phyloP scores from a whole-genome alignment of 176 grass and related monocot genomes.

The Saccharum officinarum region DNA sequence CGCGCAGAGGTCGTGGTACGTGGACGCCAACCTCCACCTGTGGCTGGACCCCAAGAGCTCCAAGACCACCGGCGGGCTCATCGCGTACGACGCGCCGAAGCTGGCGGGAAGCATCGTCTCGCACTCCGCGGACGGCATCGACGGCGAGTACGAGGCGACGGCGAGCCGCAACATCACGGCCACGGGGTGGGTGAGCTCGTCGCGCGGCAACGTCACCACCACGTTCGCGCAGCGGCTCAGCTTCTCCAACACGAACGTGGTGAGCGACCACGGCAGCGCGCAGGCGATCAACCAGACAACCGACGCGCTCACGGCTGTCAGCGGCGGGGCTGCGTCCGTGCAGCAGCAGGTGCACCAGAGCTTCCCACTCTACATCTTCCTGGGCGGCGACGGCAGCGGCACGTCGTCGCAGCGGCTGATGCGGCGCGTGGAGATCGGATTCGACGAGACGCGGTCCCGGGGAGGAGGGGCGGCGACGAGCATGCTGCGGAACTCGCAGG shows the following conservation, averaged over 20 bases:
- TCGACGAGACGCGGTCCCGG: constrained; percentile 46
- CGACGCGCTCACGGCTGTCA: constrained; percentile 38
- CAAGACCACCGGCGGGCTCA: constrained; percentile 46
- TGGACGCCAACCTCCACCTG: constrained; percentile 91
- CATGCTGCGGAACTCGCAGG: constrained; percentile 69
- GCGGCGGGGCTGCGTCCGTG: constrained; percentile 6
- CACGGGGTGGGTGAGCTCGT: constrained; percentile 74
- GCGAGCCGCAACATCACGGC: constrained; percentile 65
- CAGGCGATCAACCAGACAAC: constrained; percentile 87
- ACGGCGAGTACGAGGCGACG: constrained; percentile 48
- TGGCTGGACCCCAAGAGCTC: constrained; percentile 69
- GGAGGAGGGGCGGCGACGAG: constrained; percentile 28
- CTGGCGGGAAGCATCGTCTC: constrained; percentile 42
- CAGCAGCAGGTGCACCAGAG: constrained; percentile 52
- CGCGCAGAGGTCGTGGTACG: constrained; percentile 69
- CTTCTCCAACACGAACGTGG: constrained; percentile 71
- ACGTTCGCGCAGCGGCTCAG: constrained; percentile 61
- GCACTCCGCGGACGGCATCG: constrained; percentile 57
- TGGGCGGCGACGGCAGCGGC: constrained; percentile 52
- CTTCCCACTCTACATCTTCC: constrained; percentile 86
- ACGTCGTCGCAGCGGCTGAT: constrained; percentile 52
- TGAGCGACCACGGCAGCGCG: constrained; percentile 38
- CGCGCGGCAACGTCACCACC: constrained; percentile 86
- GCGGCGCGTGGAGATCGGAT: constrained; percentile 57
- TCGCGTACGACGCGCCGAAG: constrained; percentile 59